These are phyloP conservation scores for Marchantia paleacea DNA, from an alignment of 225 moss, liverwort and hornwort genomes.

Conservation along the genomic window DNA sequence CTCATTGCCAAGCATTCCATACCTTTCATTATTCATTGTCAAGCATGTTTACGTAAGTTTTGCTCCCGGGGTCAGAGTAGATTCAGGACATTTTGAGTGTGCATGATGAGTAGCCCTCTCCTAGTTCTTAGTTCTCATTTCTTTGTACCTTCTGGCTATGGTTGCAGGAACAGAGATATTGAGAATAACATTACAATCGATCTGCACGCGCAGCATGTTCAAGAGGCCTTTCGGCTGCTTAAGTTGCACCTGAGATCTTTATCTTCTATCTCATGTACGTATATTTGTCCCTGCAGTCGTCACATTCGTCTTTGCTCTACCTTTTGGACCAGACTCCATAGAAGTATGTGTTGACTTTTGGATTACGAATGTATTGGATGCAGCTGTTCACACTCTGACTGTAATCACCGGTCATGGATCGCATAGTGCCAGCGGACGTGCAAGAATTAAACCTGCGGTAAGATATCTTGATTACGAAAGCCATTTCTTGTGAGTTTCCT, in stretches of 20 bases:
- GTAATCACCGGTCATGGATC: constrained; percentile 83
- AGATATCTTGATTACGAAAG: constrained; percentile 9
- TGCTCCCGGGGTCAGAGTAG: not conserved
- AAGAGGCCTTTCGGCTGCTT: constrained; percentile 55
- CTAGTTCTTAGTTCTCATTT: not conserved
- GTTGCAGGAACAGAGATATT: constrained; percentile 57
- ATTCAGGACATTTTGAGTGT: not conserved
- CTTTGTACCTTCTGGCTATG: not conserved
- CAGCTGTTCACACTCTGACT: constrained; percentile 66
- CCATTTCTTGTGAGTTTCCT: not conserved
- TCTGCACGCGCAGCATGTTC: constrained; percentile 75
- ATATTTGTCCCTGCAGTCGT: not conserved
- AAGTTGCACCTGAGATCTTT: constrained; percentile 58
- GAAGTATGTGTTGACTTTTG: not conserved
- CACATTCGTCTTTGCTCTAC: not conserved
- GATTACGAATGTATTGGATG: constrained; percentile 21
- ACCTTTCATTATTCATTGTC: not conserved
- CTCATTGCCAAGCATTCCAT: not conserved
- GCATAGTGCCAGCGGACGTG: constrained; percentile 61
- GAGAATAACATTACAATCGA: constrained; percentile 80
- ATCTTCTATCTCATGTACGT: constrained; percentile 60
- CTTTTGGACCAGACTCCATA: not conserved
- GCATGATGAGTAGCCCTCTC: not conserved
- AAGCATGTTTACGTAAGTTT: too few relatives aligned
- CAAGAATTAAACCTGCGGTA: constrained; percentile 80